A percentile compares a stretch with the other conserved stretches of the same genome.
Conservation (phyloP, 805 yeast species). For the Teunomyces panamensis region DNA sequence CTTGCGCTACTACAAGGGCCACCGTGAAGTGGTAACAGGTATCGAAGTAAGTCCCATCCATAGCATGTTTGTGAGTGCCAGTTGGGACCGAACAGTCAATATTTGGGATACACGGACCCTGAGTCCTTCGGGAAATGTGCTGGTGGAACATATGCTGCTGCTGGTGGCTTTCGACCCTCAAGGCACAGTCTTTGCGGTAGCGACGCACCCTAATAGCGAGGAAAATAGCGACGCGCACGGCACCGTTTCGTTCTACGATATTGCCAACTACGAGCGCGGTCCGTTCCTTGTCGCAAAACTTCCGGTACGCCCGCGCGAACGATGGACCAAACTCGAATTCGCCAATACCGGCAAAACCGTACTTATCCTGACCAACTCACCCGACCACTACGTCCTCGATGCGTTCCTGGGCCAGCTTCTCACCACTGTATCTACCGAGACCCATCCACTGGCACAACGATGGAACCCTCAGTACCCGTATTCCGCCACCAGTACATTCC, state of each 20-base stretch:
- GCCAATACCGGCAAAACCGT: conserved; percentile 72
- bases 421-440: conserved; percentile 19
- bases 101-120: conserved; percentile 82
- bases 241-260: conserved; percentile 53
- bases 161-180: conserved; percentile 77
- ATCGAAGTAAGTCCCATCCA: conserved; percentile 71
- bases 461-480: conserved; percentile 23
- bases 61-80: conserved; percentile 62
- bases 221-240: neutral
- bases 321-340: conserved; percentile 70
- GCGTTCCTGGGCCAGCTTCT: conserved; percentile 60
- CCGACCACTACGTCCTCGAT: conserved; percentile 60
- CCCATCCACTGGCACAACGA: conserved; percentile 11
- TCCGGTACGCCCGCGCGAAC: conserved; percentile 18
- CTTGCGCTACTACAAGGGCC: conserved; percentile 85
- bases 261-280: conserved; percentile 53
- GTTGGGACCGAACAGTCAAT: conserved; percentile 76
- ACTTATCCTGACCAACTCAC: conserved; percentile 53
- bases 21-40: conserved; percentile 68
- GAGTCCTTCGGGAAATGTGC: conserved; percentile 57
- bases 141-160: conserved; percentile 48
- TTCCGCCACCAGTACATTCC: conserved; percentile 33
- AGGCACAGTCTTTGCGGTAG: conserved; percentile 78
- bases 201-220: conserved; percentile 7
- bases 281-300: conserved; percentile 43